These are phyloP conservation scores for Schwanniomyces pseudopolymorphus DNA, from an alignment of 805 yeast species.

Conservation along the genomic window DNA sequence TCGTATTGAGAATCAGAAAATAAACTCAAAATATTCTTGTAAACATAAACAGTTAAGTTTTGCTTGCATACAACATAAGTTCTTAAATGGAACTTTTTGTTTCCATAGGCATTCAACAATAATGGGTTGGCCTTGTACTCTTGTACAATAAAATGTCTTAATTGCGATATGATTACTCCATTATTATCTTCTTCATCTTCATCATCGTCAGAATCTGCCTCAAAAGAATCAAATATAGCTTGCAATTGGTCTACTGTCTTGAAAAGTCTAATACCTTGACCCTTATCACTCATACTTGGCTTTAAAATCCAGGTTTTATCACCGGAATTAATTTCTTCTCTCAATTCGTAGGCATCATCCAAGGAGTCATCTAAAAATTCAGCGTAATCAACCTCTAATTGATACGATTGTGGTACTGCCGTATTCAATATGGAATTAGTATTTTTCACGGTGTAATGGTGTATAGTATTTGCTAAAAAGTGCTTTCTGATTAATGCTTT, in stretches of 20 bases:
- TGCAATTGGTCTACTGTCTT: constrained; percentile 77
- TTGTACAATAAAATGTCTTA: constrained; percentile 89
- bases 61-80: constrained; percentile 79
- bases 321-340: constrained; percentile 68
- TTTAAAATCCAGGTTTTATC: constrained; percentile 82
- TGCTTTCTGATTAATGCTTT: constrained; percentile 92
- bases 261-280: constrained; percentile 90
- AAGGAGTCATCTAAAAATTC: constrained; percentile 92
- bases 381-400: constrained; percentile 89
- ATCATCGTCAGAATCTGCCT: constrained; percentile 65
- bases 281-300: constrained; percentile 97
- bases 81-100: constrained; percentile 85
- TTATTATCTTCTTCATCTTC: constrained; percentile 51
- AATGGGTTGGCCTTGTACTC: constrained; percentile 73
- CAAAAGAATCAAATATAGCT: constrained; percentile 79
- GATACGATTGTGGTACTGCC: constrained; percentile 74
- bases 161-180: constrained; percentile 80
- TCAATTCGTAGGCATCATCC: constrained; percentile 87
- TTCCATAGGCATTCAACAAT: constrained; percentile 55
- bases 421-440: constrained; percentile 59
- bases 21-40: constrained; percentile 73
- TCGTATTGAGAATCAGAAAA: constrained; percentile 64
- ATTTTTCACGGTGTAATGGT: constrained; percentile 68
- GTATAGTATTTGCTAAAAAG: constrained; percentile 82
- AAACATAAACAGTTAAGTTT: constrained; percentile 74